phyloP scores from a whole-genome alignment of 768 basidiomycete genomes.

The Suillus clintonianus region DNA sequence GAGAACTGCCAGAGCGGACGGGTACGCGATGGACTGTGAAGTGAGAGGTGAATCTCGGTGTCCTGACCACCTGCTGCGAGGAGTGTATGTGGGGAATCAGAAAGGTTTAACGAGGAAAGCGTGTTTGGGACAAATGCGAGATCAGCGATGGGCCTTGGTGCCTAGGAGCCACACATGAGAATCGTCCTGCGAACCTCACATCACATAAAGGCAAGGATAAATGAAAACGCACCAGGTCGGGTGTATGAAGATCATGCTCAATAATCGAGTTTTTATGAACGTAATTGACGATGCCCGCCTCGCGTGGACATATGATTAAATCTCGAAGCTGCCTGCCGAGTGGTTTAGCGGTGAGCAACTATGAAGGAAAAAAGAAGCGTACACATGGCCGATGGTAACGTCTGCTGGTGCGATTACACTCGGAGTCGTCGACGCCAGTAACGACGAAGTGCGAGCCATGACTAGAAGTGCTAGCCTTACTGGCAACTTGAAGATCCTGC shows the following conservation, averaged over 20 bases:
- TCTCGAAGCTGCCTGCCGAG: conserved; percentile 70
- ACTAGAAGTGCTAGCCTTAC: conserved; percentile 5
- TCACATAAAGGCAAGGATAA: conserved; percentile 11
- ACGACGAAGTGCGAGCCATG: conserved; percentile 51
- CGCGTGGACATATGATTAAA: conserved; percentile 72
- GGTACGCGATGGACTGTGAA: conserved; percentile 33
- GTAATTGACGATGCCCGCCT: conserved; percentile 66
- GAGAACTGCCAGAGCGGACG: conserved; percentile 55
- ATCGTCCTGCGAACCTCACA: conserved; percentile 12
- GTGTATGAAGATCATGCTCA: conserved; percentile 57
- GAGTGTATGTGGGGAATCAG: conserved; percentile 48
- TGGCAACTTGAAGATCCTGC: not conserved
- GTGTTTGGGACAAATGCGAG: conserved; percentile 66
- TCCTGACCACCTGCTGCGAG: conserved; percentile 78
- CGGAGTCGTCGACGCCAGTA: conserved; percentile 47
- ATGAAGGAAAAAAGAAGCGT: conserved; percentile 24
- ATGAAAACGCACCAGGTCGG: conserved; percentile 44
- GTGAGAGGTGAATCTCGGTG: conserved; percentile 68
- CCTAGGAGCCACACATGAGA: conserved; percentile 31
- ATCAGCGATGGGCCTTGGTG: conserved; percentile 50
- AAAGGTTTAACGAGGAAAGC: conserved; percentile 55
- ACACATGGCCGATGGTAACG: conserved; percentile 68
- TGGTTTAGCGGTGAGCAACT: not conserved
- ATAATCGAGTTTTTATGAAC: conserved; percentile 53
- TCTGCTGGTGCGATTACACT: conserved; percentile 41